phyloP scores from a whole-genome alignment of 2,329 filamentous ascomycete species.

The Emmonsia crescens region DNA sequence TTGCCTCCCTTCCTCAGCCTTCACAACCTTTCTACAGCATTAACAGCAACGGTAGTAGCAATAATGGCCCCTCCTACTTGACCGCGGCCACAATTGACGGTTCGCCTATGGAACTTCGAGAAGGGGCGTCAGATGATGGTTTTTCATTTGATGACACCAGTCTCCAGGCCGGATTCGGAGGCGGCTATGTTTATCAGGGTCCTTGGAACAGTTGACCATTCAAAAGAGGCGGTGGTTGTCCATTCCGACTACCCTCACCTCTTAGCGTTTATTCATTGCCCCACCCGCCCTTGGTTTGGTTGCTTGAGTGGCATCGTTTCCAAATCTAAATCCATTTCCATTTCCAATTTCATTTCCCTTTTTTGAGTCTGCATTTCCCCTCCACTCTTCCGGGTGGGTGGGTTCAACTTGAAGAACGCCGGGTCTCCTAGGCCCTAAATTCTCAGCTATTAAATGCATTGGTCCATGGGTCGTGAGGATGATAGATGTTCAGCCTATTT shows the following conservation, averaged over 20 bases:
- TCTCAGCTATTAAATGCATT: background rate
- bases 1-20: background rate
- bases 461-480: background rate
- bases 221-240: background rate
- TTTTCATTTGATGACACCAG: conserved; percentile 10
- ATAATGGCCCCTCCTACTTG: conserved; percentile 6
- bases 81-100: conserved; percentile 7
- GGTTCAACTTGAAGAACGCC: background rate
- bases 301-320: background rate
- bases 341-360: background rate
- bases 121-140: conserved; percentile 11
- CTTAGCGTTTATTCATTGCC: background rate
- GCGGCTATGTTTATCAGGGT: conserved; percentile 8
- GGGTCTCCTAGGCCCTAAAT: background rate
- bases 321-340: background rate
- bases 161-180: conserved; percentile 9
- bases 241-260: background rate
- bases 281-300: background rate
- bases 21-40: background rate
- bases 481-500: background rate
- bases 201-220: conserved; percentile 11
- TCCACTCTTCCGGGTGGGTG: background rate
- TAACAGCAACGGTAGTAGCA: background rate
- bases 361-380: background rate
- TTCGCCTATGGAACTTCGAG: conserved; percentile 10